Evolutionary conservation across 2,329 filamentous ascomycete species (phyloP), one percentile per base, ranked within the genome.

Genomic region (Colletotrichum sp.): DNA sequence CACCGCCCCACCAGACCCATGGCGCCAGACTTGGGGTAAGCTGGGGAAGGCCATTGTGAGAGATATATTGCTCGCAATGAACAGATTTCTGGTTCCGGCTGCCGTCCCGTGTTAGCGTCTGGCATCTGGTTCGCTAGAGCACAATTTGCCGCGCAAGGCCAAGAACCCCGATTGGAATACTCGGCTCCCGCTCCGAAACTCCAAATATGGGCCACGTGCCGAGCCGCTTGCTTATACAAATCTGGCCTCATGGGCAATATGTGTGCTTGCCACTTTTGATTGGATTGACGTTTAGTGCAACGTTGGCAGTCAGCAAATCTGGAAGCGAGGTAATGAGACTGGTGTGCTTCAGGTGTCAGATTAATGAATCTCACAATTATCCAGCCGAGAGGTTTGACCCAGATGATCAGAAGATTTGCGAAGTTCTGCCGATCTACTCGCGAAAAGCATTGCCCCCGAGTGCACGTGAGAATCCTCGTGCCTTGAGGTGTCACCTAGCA

Each of bases 141-240:
- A 34, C 10, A 39, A 32, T 70, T 30, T 71, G 68, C 72, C 72
- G 60, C 49, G 49, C 32, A 32, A 16, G 65, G 72, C 72, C 68
- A 75, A 75, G 72, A 75, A 13, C 52, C 34, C 49, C 62, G 55
- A 75, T 44, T 71, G 72, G 57, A 68, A 63, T n/a, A 67, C 1
- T 26, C 26, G 36, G 72, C 60, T 62, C 49, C 49, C 39, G 52
- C 30, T 72, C 73, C 73, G 69, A 64, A 49, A 64, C 15, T 36
- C n/a, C 30, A 32, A 63, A 49, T 30, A 3, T 26, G 69, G 39
- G n/a, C 39, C 30, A 68, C 63, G 63, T 68, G 39, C 57, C 63
- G 55, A 55, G 21, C 62, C 69, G 21, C 63, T 68, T 16, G 6
- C 21, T 12, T 24, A 4, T 62, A 5, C 5, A 6, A 7, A 63